phyloP scores from a whole-genome alignment of 768 basidiomycete species.

The Mycena haematopus region DNA sequence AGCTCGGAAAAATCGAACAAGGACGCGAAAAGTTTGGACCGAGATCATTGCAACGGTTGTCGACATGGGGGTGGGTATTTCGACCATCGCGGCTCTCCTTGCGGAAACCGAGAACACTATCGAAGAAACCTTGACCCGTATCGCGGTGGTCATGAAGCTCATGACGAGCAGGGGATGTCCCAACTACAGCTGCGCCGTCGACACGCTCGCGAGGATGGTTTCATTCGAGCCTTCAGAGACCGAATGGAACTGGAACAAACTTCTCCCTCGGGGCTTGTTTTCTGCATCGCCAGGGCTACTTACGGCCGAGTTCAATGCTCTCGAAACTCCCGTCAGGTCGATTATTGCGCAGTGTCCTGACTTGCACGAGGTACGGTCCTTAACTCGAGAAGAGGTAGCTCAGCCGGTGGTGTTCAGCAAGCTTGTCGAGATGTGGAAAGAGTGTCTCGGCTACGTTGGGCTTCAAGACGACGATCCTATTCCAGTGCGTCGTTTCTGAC shows the following conservation, averaged over 20 bases:
- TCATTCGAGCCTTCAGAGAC: slow-evolving; percentile 39
- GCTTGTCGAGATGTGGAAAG: slow-evolving; percentile 61
- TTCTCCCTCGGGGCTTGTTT: slow-evolving; percentile 62
- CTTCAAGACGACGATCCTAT: slow-evolving; percentile 50
- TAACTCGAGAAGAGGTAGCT: slow-evolving; percentile 64
- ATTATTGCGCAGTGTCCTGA: slow-evolving; percentile 61
- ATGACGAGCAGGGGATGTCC: slow-evolving; percentile 42
- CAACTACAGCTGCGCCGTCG: slow-evolving; percentile 52
- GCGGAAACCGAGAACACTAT: slow-evolving; percentile 26
- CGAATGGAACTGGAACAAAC: slow-evolving; percentile 52
- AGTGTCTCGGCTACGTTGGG: slow-evolving; percentile 50
- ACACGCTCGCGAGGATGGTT: slow-evolving; percentile 63
- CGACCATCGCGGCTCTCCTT: slow-evolving; percentile 62
- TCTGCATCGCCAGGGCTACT: slow-evolving; percentile 63
- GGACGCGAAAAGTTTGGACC: slow-evolving; percentile 47
- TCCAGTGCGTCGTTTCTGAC: slow-evolving; percentile 51
- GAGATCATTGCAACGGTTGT: slow-evolving; percentile 49
- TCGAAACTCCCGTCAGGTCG: slow-evolving; percentile 55
- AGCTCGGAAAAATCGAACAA: slow-evolving; percentile 32
- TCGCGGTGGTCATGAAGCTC: slow-evolving; percentile 13
- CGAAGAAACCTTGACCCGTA: slow-evolving; percentile 32
- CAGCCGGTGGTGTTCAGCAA: slow-evolving; percentile 58
- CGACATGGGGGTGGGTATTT: slow-evolving; percentile 65
- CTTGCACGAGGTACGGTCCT: slow-evolving; percentile 58
- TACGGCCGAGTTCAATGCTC: slow-evolving; percentile 53